A percentile compares a stretch with the other conserved stretches of the same genome.
Conservation (phyloP, 2,329 filamentous ascomycete genomes). For the Penicillium sumatraense region DNA sequence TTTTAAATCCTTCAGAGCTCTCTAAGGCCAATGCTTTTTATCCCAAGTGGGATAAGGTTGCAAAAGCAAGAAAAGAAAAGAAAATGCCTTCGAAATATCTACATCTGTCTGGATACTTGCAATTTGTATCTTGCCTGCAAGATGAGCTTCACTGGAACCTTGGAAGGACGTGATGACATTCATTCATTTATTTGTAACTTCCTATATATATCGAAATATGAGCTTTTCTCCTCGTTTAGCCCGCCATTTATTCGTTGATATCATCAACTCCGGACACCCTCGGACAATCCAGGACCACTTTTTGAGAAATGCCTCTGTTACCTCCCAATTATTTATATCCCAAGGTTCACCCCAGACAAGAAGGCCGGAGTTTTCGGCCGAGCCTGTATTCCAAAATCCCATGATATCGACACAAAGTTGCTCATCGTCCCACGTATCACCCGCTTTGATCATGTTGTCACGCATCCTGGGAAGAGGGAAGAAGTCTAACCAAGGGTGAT, state of each 20-base stretch:
- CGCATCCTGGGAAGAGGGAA: constrained; percentile 42
- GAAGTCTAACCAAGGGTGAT: constrained; percentile 48
- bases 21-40: too few species aligned
- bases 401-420: constrained; percentile 35
- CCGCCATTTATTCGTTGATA: constrained; percentile 33
- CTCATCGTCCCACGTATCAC: constrained; percentile 38
- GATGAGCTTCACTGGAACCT: too few species aligned
- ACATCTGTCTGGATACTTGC: too few species aligned
- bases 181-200: not conserved
- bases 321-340: constrained; percentile 54
- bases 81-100: not conserved
- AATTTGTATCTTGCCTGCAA: too few species aligned
- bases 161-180: too few species aligned
- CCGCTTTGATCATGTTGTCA: constrained; percentile 45
- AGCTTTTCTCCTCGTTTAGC: constrained; percentile 29
- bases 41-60: too few species aligned
- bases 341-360: constrained; percentile 57
- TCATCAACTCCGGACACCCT: constrained; percentile 31
- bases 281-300: constrained; percentile 48
- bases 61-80: not conserved
- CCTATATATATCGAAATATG: constrained; percentile 33
- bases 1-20: too few species aligned
- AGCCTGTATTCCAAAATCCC: constrained; percentile 33
- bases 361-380: constrained; percentile 35
- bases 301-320: constrained; percentile 48